Percentiles rank a stretch among this genome's conserved stretches.
Conservation (phyloP, 2,329 filamentous ascomycete genomes). For the Phaeoacremonium minimum region DNA sequence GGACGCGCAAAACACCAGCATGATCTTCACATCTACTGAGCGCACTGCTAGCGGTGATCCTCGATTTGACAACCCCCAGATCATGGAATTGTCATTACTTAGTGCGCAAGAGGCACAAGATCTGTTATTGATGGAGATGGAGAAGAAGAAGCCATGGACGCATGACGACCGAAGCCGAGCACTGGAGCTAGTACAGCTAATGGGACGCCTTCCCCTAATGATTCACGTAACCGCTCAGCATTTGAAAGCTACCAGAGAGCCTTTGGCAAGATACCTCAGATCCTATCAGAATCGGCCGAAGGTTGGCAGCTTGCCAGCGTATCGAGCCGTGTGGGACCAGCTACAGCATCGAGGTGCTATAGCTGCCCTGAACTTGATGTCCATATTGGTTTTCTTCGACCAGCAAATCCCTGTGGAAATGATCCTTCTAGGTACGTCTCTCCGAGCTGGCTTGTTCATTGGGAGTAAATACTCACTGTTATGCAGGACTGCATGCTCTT, state of each 20-base stretch:
- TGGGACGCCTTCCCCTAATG: slow-evolving; percentile 62
- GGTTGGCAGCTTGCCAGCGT: slow-evolving; percentile 43
- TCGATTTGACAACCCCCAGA: slow-evolving; percentile 54
- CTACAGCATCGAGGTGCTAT: slow-evolving; percentile 37
- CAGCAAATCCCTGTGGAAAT: slow-evolving; percentile 64
- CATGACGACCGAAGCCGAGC: slow-evolving; percentile 52
- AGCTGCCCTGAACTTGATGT: slow-evolving; percentile 61
- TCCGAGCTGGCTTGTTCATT: neutral
- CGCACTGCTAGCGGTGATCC: slow-evolving; percentile 49
- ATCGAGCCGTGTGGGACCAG: slow-evolving; percentile 43
- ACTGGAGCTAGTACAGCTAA: slow-evolving; percentile 57
- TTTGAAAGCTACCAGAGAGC: slow-evolving; percentile 56
- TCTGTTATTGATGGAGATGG: slow-evolving; percentile 59
- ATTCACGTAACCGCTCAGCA: slow-evolving; percentile 63
- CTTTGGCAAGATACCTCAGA: slow-evolving; percentile 56
- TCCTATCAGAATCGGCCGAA: slow-evolving; percentile 52
- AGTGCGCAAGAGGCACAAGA: slow-evolving; percentile 53
- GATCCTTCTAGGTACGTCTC: slow-evolving; percentile 46
- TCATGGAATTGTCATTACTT: slow-evolving; percentile 51
- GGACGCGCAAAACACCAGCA: slow-evolving; percentile 54
- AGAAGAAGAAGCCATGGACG: slow-evolving; percentile 49
- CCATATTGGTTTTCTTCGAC: slow-evolving; percentile 60
- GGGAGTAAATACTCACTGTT: neutral
- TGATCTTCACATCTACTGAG: slow-evolving; percentile 67
- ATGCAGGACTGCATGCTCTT: slow-evolving; percentile 31